These are phyloP conservation scores for Penicillium capsulatum DNA, from an alignment of 2,329 filamentous ascomycete genomes.

Conservation along the genomic window DNA sequence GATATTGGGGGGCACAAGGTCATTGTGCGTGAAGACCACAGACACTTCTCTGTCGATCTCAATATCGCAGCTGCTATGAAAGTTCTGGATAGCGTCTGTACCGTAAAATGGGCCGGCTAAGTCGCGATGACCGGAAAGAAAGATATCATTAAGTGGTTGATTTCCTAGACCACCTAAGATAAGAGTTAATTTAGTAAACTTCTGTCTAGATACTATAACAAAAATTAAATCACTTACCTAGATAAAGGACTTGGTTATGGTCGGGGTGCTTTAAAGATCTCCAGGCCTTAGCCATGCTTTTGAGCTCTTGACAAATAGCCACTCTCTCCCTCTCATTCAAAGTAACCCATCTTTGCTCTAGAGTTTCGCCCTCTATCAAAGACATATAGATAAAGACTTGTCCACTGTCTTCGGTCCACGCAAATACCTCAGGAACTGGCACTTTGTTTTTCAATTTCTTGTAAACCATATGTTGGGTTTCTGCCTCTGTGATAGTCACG, in stretches of 20 bases:
- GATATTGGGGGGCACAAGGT: constrained; percentile 23
- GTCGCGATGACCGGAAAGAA: constrained; percentile 19
- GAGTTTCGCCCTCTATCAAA: constrained; percentile 21
- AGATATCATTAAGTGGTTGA: constrained; percentile 32
- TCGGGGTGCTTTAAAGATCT: constrained; percentile 17
- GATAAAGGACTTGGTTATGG: constrained; percentile 12
- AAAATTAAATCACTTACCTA: constrained; percentile 18
- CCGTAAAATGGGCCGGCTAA: constrained; percentile 30
- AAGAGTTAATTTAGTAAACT: no score
- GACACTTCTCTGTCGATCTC: constrained; percentile 22
- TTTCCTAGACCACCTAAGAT: constrained; percentile 28
- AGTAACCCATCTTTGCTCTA: constrained; percentile 22
- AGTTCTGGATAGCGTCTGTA: constrained; percentile 27
- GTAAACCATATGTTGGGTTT: constrained; percentile 28
- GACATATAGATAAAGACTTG: constrained; percentile 28
- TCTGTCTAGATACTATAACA: constrained; percentile 6
- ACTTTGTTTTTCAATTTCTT: constrained; percentile 24
- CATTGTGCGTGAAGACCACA: constrained; percentile 24
- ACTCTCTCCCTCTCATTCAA: constrained; percentile 22
- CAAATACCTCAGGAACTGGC: constrained; percentile 26
- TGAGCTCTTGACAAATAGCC: constrained; percentile 31
- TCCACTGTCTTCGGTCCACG: constrained; percentile 20
- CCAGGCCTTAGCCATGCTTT: constrained; percentile 21
- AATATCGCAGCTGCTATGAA: constrained; percentile 31
- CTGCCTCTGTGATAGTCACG: constrained; percentile 27